Evolutionary conservation across 208 protist genomes (phyloP).

Genomic region (Acanthamoeba lenticulata): DNA sequence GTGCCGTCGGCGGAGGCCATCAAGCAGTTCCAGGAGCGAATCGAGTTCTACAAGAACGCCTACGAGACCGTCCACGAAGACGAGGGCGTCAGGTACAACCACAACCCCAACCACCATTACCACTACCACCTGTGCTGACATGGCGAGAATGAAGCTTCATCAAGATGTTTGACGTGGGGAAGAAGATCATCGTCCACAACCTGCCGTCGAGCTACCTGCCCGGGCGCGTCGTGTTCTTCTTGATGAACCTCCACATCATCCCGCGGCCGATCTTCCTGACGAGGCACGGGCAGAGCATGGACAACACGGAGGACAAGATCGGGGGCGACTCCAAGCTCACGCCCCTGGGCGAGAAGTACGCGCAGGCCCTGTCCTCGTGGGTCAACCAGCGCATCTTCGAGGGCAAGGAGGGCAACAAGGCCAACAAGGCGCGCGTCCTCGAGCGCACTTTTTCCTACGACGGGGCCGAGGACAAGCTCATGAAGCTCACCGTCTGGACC

Average conservation of each 20-base stretch:
- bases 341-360: slow-evolving; percentile 68
- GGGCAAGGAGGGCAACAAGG: not conserved
- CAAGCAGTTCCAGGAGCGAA: slow-evolving; percentile 72
- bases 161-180: slow-evolving; percentile 75
- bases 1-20: slow-evolving; percentile 69
- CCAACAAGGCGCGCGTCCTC: not conserved
- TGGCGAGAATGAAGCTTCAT: not conserved
- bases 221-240: slow-evolving; percentile 75
- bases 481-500: slow-evolving; percentile 71
- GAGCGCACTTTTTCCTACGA: not conserved
- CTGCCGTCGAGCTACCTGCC: slow-evolving; percentile 74
- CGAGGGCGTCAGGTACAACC: slow-evolving; percentile 69
- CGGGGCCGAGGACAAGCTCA: not conserved
- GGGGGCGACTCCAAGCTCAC: slow-evolving; percentile 73
- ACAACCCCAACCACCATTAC: no score
- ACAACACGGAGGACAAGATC: slow-evolving; percentile 80
- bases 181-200: slow-evolving; percentile 73
- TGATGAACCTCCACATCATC: slow-evolving; percentile 81
- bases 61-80: slow-evolving; percentile 77
- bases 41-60: slow-evolving; percentile 63
- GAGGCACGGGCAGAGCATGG: slow-evolving; percentile 83
- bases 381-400: slow-evolving; percentile 7
- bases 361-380: not conserved
- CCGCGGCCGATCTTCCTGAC: slow-evolving; percentile 78
- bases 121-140: no score